These are phyloP conservation scores for Sugiyamaella qingdaonensis DNA, from an alignment of 805 yeast genomes.

Conservation along the genomic window DNA sequence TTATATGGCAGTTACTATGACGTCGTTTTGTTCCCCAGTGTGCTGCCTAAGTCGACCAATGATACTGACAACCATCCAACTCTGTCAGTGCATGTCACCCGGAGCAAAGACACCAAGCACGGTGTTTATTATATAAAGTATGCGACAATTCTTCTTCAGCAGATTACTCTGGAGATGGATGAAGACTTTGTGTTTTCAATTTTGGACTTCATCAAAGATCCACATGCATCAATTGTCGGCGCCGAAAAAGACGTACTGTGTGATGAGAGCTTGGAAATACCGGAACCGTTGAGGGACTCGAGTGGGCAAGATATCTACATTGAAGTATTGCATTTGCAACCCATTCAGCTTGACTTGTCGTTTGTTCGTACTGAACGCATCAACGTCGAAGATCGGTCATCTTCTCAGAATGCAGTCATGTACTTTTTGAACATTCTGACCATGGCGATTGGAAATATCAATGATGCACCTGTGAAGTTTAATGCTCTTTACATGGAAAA, in stretches of 20 bases:
- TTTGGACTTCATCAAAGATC: slow-evolving; percentile 72
- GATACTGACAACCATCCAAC: slow-evolving; percentile 90
- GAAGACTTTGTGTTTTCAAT: slow-evolving; percentile 86
- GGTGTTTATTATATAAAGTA: slow-evolving; percentile 89
- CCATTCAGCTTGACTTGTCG: slow-evolving; percentile 80
- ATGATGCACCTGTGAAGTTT: slow-evolving; percentile 90
- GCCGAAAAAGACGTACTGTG: slow-evolving; percentile 48
- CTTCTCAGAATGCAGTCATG: slow-evolving; percentile 61
- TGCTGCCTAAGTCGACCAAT: slow-evolving; percentile 74
- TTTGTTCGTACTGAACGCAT: slow-evolving; percentile 84
- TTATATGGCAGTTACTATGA: slow-evolving; percentile 85
- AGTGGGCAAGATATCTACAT: slow-evolving; percentile 77
- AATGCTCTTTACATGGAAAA: slow-evolving; percentile 87
- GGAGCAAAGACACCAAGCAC: slow-evolving; percentile 82
- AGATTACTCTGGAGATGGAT: slow-evolving; percentile 86
- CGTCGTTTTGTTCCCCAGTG: slow-evolving; percentile 83
- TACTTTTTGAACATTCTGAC: slow-evolving; percentile 81
- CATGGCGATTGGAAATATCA: slow-evolving; percentile 95
- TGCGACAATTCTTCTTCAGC: slow-evolving; percentile 85
- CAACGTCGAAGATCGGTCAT: slow-evolving; percentile 58
- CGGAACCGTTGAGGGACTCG: slow-evolving; percentile 58
- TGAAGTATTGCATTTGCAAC: slow-evolving; percentile 89
- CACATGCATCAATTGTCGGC: slow-evolving; percentile 74
- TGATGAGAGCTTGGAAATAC: slow-evolving; percentile 60
- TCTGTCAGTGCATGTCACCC: slow-evolving; percentile 77